Evolutionary conservation across 345 rosid species (phyloP), one percentile per base, ranked within the genome.

Genomic region (Gossypium rotundifolium): DNA sequence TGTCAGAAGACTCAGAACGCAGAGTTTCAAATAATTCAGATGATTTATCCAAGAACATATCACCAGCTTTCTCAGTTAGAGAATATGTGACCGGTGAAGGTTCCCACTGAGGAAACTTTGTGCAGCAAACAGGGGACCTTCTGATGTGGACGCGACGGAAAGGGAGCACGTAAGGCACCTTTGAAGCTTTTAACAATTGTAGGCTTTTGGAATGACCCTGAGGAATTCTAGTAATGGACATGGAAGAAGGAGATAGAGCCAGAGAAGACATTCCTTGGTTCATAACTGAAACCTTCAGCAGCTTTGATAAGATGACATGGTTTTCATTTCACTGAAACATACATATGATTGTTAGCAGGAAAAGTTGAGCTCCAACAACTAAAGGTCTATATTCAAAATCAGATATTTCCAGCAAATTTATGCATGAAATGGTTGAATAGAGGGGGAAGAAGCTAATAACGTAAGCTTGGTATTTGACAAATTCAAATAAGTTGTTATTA

Each of bases 81-180:
- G 92, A 84, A 62, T 76, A 85, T 5, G 83, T 69, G 57, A 79
- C 76, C 1, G 87, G 90, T 55, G 89, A 74, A 51, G 94, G 85
- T 75, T 92, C 94, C 96, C 90, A 88, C 4, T 85, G 85, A 59
- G 94, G 84, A 33, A 78, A 74, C 20, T 87, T 84, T 7, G 91
- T 76, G 81, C 89, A 89, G 76, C 79, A 71, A 77, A 89, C 77
- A 74, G 65, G 76, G 38, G 79, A 29, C 33, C 29, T 74, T 42
- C 79, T 79, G 71, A 74, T 42, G 7, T 51, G 73, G 71, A 55
- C 10, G 57, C 25, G 75, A 69, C 51, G 33, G 77, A 80, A 59
- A 72, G 62, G 29, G 57, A 45, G 55, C n/a, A 75, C 13, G 53
- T 63, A 71, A 42, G 49, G 33, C 23, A 54, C 54, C 66, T 74